phyloP scores from a whole-genome alignment of 2,329 filamentous ascomycete genomes.

The Pleoardoris graminearum region DNA sequence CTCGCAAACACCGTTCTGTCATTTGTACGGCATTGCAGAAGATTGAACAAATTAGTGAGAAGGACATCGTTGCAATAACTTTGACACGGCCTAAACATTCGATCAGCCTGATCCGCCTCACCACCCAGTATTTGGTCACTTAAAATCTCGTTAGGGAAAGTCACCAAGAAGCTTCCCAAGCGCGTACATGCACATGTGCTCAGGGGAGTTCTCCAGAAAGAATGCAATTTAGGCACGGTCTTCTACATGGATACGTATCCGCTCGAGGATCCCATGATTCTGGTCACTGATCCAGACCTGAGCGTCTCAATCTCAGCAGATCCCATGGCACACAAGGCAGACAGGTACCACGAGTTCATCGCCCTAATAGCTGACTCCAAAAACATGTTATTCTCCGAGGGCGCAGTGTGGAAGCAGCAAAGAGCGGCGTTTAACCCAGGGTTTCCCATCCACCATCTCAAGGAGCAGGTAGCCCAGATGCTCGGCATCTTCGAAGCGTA shows the following conservation, averaged over 20 bases:
- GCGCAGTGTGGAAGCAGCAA: slow-evolving; percentile 50
- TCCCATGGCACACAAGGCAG: slow-evolving; percentile 40
- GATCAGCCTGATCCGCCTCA: slow-evolving; percentile 43
- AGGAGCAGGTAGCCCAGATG: slow-evolving; percentile 44
- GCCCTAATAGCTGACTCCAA: slow-evolving; percentile 41
- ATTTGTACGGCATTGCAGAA: slow-evolving; percentile 11
- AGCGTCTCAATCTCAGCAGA: slow-evolving; percentile 21
- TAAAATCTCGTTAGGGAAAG: slow-evolving; percentile 39
- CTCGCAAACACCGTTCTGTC: slow-evolving; percentile 6
- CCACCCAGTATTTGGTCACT: slow-evolving; percentile 41
- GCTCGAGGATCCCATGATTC: slow-evolving; percentile 34
- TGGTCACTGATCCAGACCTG: slow-evolving; percentile 36
- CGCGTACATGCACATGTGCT: slow-evolving; percentile 41
- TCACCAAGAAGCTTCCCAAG: slow-evolving; percentile 36
- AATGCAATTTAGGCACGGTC: slow-evolving; percentile 42
- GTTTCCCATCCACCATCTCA: slow-evolving; percentile 45
- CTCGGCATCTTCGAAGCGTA: slow-evolving; percentile 42
- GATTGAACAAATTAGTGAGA: slow-evolving; percentile 15
- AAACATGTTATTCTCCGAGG: slow-evolving; percentile 46
- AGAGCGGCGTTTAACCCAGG: slow-evolving; percentile 50
- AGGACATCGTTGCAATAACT: neutral
- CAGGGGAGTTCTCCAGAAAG: slow-evolving; percentile 15
- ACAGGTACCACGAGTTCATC: neutral
- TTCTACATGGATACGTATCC: slow-evolving; percentile 50
- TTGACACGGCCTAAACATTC: too few species aligned